Base-by-base conservation (phyloP, 2,329 filamentous ascomycete species). In the Alternaria arbusti region DNA sequence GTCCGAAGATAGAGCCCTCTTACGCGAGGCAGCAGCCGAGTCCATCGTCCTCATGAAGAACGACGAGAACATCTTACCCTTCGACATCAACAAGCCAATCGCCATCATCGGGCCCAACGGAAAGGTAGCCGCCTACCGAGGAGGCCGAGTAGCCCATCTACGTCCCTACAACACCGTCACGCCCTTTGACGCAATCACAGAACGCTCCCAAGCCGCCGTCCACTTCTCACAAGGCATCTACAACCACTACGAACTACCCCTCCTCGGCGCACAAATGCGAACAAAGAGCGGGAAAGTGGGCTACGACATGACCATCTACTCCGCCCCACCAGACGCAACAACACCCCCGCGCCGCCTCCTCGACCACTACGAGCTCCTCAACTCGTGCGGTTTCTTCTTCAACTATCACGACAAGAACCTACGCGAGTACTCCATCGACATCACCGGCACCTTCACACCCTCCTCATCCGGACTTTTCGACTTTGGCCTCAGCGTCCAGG, bases 101-200 rank as follows among this genome's bases (percentile, higher is more conserved):
- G 89, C 89, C 5, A 87, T 92, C 10, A 90, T 92, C 67, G 90
- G 90, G 0, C 89, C 89, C 6, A 91, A 91, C 86, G 89, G 88
- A 3, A 85, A 90, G 49, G 17, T 61, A 15, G 45, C 55, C 3
- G 32, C 44, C 5, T 65, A 50, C 20, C 54, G 44, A 10, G 51
- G 64, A 3, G 54, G 61, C 10, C 57, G 58, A n/a, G 64, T 54
- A 6, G 64, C 64, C 9, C 22, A 7, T 20, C 45, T 54, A 22
- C 15, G 20, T 68, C n/a, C 44, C 13, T 46, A 46, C 22, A 15
- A 9, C 44, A 46, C 22, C 17, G 7, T 22, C 3, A 46, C 20
- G 15, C 44, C 44, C 15, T 25, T 46, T 5, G 22, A 46, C 20
- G 44, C n/a, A 22, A n/a, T 46, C 3, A 13, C 9, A 23, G 13